phyloP scores from a whole-genome alignment of 306 rosid species.

The Inga laurina region DNA sequence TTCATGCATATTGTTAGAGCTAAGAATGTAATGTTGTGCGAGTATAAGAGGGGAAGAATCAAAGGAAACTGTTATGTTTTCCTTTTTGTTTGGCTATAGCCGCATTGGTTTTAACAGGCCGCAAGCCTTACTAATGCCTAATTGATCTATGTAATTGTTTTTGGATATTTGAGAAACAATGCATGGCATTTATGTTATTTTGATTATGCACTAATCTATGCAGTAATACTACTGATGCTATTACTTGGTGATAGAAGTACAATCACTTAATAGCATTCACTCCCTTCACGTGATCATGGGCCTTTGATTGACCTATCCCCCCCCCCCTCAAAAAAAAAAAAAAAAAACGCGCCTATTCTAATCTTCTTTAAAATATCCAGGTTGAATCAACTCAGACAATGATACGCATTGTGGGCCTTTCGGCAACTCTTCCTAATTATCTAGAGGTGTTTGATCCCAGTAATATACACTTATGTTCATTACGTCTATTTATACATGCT shows the following conservation, averaged over 20 bases:
- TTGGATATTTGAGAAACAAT: constrained; percentile 16
- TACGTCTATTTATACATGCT: constrained; percentile 23
- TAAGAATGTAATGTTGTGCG: constrained; percentile 5
- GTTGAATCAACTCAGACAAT: constrained; percentile 94
- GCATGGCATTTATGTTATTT: constrained; percentile 19
- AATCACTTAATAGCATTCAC: neutral
- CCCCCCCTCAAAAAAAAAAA: no score
- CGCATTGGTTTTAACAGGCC: neutral
- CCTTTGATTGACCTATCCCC: neutral
- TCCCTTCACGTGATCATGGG: constrained; percentile 3
- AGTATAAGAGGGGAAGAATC: constrained; percentile 19
- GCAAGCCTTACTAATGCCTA: neutral
- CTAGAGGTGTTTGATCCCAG: constrained; percentile 68
- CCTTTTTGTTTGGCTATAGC: neutral
- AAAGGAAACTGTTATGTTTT: neutral
- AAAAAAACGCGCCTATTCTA: neutral
- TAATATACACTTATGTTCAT: constrained; percentile 28
- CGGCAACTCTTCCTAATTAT: constrained; percentile 96
- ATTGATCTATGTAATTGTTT: neutral
- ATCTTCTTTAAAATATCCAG: constrained; percentile 37
- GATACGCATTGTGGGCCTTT: constrained; percentile 99
- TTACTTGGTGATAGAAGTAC: constrained; percentile 20
- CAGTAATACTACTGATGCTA: neutral
- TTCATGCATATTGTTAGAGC: neutral
- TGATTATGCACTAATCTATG: constrained; percentile 9